These are phyloP conservation scores for Dendrocalamus sinicus DNA, from an alignment of 176 grass and related monocot species.

Conservation along the genomic window DNA sequence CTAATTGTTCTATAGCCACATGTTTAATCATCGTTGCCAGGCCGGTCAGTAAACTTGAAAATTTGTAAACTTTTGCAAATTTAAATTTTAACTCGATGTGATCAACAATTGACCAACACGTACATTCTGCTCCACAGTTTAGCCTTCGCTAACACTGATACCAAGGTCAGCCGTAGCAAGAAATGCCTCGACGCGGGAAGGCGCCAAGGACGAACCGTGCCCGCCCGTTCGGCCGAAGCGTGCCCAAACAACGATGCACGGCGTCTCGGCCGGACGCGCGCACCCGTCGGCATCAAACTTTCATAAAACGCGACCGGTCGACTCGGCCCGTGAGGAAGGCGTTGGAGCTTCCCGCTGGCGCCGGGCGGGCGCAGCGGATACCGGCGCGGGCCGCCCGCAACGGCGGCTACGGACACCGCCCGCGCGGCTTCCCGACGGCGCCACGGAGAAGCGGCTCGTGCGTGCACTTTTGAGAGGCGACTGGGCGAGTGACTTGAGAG, in stretches of 20 bases:
- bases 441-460: conserved; percentile 47
- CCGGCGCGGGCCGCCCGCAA: conserved; percentile 36
- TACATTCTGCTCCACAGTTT: neutral
- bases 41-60: too few species aligned
- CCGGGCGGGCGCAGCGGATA: conserved; percentile 26
- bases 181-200: conserved; percentile 56
- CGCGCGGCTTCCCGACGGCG: conserved; percentile 29
- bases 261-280: conserved; percentile 32
- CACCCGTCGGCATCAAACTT: conserved; percentile 3
- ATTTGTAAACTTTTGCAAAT: too few species aligned
- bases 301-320: neutral
- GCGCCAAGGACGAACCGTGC: conserved; percentile 29
- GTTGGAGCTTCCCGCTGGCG: conserved; percentile 50
- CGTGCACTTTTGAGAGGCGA: conserved; percentile 35
- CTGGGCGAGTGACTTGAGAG: neutral
- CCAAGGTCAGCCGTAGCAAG: conserved; percentile 54
- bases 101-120: too few species aligned
- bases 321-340: neutral
- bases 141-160: conserved; percentile 1
- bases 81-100: too few species aligned
- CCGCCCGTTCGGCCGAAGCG: neutral
- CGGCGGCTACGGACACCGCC: conserved; percentile 50
- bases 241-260: conserved; percentile 47
- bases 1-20: too few species aligned
- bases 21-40: too few species aligned